phyloP scores from a whole-genome alignment of 495 filamentous ascomycete species.

The Bathelium albidoporum region DNA sequence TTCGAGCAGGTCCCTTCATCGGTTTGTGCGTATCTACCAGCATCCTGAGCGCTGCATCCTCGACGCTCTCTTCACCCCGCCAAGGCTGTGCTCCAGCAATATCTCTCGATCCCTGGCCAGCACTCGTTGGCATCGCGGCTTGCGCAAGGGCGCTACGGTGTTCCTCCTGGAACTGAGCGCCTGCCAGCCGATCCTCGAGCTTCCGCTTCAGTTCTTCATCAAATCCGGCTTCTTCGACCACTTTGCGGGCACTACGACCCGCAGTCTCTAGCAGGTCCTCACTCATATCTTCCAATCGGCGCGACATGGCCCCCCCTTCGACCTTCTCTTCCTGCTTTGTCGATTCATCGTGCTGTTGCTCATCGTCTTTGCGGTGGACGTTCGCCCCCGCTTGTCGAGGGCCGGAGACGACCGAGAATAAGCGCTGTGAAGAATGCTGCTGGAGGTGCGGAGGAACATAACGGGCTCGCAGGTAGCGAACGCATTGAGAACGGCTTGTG shows the following conservation, averaged over 20 bases:
- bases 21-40: conserved; percentile 72
- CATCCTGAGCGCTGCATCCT: conserved; percentile 80
- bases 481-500: conserved; percentile 15
- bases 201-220: conserved; percentile 69
- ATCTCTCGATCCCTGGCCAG: conserved; percentile 62
- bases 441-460: conserved; percentile 10
- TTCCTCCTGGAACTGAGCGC: conserved; percentile 58
- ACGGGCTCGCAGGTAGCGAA: conserved; percentile 25
- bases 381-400: neutral
- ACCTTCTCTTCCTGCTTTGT: neutral
- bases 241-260: conserved; percentile 58
- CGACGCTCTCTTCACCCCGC: conserved; percentile 62
- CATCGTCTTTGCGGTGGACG: conserved; percentile 4
- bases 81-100: conserved; percentile 64
- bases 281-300: conserved; percentile 66
- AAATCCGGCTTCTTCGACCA: conserved; percentile 79
- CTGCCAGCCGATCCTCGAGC: conserved; percentile 63
- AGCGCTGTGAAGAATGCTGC: neutral
- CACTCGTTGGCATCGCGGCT: conserved; percentile 48
- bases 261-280: conserved; percentile 67
- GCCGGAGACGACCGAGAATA: neutral
- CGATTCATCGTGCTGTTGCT: neutral
- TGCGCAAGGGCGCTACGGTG: conserved; percentile 61
- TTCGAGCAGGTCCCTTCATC: conserved; percentile 40
- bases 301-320: conserved; percentile 52